phyloP scores from a whole-genome alignment of 176 grass and related monocot genomes.

The Miscanthus lutarioriparius region DNA sequence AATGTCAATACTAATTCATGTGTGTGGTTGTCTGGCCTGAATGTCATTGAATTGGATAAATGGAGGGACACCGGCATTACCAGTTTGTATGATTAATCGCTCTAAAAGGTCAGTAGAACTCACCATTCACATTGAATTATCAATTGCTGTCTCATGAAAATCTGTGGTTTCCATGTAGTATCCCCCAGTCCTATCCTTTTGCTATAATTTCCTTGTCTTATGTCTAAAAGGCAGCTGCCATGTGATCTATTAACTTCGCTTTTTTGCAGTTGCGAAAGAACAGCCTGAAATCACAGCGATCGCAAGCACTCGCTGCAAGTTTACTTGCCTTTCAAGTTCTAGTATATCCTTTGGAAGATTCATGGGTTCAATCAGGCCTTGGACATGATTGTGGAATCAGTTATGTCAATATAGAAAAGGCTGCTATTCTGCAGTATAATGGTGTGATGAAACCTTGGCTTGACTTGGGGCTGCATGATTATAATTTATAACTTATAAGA shows the following conservation, averaged over 20 bases:
- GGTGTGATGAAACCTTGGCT: conserved; percentile 61
- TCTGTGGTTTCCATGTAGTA: conserved; percentile 5
- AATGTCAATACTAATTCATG: conserved; percentile 50
- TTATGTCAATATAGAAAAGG: conserved; percentile 26
- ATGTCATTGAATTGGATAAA: conserved; percentile 68
- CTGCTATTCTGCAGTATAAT: conserved; percentile 57
- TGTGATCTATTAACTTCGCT: neutral
- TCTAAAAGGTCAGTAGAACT: conserved; percentile 55
- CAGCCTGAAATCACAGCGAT: conserved; percentile 31
- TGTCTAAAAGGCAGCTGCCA: neutral
- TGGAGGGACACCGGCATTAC: conserved; percentile 65
- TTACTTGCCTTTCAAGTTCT: conserved; percentile 70
- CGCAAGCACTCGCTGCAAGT: conserved; percentile 42
- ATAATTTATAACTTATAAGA: conserved; percentile 46
- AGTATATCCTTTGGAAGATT: conserved; percentile 54
- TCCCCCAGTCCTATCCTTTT: neutral
- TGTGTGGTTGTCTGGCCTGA: conserved; percentile 74
- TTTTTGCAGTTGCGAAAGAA: conserved; percentile 45
- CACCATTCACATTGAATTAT: neutral
- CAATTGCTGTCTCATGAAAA: neutral
- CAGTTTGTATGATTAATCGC: conserved; percentile 28
- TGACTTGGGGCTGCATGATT: conserved; percentile 49
- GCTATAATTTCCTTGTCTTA: neutral
- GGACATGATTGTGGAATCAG: conserved; percentile 60
- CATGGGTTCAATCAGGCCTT: conserved; percentile 59